Evolutionary conservation across 768 basidiomycete species (phyloP).

Genomic region (Xerocomellus chrysenteron): DNA sequence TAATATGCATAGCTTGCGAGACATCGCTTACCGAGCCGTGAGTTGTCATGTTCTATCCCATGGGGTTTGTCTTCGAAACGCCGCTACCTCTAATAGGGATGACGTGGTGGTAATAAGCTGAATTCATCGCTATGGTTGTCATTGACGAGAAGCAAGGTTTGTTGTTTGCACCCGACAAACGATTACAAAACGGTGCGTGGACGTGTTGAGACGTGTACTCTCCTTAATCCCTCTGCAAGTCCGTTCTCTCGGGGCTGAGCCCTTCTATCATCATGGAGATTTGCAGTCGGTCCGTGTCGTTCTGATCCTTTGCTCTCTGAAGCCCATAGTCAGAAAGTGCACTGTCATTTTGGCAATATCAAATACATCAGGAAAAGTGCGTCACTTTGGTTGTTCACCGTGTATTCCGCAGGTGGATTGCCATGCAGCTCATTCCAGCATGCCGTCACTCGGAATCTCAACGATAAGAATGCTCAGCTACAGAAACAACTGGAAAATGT

Average conservation of each 20-base stretch:
- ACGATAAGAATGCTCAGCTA: constrained; percentile 77
- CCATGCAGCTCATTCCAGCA: constrained; percentile 64
- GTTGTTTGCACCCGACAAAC: constrained; percentile 81
- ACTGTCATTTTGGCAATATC: constrained; percentile 90
- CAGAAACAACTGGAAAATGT: constrained; percentile 87
- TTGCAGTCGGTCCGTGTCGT: constrained; percentile 59
- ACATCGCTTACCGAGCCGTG: constrained; percentile 79
- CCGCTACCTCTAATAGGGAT: constrained; percentile 28
- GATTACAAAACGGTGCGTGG: constrained; percentile 85
- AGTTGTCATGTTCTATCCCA: constrained; percentile 16
- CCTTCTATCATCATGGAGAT: constrained; percentile 79
- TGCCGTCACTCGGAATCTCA: constrained; percentile 76
- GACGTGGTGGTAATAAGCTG: constrained; percentile 55
- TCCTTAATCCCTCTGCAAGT: constrained; percentile 43
- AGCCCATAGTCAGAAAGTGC: constrained; percentile 45
- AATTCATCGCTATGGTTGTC: background rate
- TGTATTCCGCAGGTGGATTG: constrained; percentile 1
- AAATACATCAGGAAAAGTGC: constrained; percentile 82
- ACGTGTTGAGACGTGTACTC: constrained; percentile 13
- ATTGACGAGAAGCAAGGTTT: constrained; percentile 49
- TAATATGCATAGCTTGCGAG: constrained; percentile 64
- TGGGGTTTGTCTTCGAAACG: background rate
- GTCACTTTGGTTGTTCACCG: constrained; percentile 3
- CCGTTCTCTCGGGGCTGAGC: constrained; percentile 77
- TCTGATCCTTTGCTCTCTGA: background rate